Conservation (phyloP, 1,284 basidiomycete species). For the Puccinia triticina region DNA sequence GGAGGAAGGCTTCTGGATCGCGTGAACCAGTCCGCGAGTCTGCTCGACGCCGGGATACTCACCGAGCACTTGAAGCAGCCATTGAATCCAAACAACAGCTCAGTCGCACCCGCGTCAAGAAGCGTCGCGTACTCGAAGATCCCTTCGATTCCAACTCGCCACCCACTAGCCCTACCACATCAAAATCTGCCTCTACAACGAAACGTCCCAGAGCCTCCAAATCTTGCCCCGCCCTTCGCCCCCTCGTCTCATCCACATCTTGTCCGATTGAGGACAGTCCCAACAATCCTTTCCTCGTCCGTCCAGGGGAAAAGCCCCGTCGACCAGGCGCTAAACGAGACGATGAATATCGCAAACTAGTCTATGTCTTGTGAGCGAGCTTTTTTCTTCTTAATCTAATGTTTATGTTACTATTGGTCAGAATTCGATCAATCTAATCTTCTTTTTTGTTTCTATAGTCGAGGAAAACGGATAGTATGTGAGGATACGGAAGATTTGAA, state of each 20-base stretch:
- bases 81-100: background rate
- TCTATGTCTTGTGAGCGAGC: slow-evolving; percentile 33
- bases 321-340: slow-evolving; percentile 1
- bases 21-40: too few species aligned
- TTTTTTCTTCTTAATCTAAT: background rate
- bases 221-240: background rate
- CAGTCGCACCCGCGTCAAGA: background rate
- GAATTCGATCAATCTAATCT: background rate
- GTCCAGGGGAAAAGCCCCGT: slow-evolving; percentile 7
- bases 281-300: slow-evolving; percentile 21
- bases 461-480: slow-evolving; percentile 28
- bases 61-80: background rate
- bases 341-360: slow-evolving; percentile 13
- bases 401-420: background rate
- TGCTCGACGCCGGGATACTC: too few species aligned
- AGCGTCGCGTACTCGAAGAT: background rate
- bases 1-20: background rate
- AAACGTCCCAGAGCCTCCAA: background rate
- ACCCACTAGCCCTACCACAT: slow-evolving; percentile 11
- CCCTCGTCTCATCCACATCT: background rate
- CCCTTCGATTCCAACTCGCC: background rate
- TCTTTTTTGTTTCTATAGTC: background rate
- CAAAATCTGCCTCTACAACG: background rate
- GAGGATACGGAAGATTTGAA: slow-evolving; percentile 16
- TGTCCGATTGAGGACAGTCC: background rate